Conservation (phyloP, 768 basidiomycete species). For the Clitopilus passeckerianus region DNA sequence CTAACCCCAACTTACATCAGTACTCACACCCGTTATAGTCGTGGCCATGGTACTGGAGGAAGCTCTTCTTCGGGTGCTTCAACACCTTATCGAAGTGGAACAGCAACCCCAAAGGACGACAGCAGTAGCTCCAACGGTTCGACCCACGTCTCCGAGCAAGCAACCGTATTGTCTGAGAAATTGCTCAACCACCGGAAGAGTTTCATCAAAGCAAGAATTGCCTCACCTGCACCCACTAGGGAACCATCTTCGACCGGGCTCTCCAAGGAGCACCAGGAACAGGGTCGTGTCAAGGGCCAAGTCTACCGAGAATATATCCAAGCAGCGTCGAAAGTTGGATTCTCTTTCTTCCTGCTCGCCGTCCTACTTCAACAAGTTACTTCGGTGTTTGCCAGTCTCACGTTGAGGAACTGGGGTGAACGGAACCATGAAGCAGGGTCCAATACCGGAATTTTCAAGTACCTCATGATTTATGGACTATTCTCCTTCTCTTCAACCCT, state of each 20-base stretch:
- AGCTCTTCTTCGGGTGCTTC: slow-evolving; percentile 40
- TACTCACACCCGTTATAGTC: slow-evolving; percentile 9
- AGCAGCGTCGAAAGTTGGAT: slow-evolving; percentile 74
- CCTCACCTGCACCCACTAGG: slow-evolving; percentile 31
- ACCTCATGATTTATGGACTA: slow-evolving; percentile 61
- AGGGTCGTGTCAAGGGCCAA: slow-evolving; percentile 70
- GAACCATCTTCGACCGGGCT: slow-evolving; percentile 38
- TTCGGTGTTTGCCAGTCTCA: slow-evolving; percentile 55
- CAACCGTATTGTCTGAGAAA: slow-evolving; percentile 46
- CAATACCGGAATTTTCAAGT: slow-evolving; percentile 54
- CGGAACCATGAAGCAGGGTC: slow-evolving; percentile 58
- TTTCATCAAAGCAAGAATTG: slow-evolving; percentile 52
- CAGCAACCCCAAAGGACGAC: slow-evolving; percentile 24
- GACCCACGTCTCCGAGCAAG: slow-evolving; percentile 15
- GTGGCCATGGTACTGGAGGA: slow-evolving; percentile 36
- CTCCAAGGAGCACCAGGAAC: slow-evolving; percentile 69
- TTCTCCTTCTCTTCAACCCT: slow-evolving; percentile 57
- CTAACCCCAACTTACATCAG: background rate
- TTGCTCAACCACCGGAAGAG: slow-evolving; percentile 44
- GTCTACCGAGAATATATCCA: slow-evolving; percentile 79
- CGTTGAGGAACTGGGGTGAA: slow-evolving; percentile 81
- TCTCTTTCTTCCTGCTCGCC: slow-evolving; percentile 54
- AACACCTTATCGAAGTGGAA: slow-evolving; percentile 45
- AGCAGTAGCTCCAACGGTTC: slow-evolving; percentile 16
- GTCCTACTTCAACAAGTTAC: slow-evolving; percentile 53